Evolutionary conservation across 2,329 filamentous ascomycete genomes (phyloP).

Genomic region (Colletotrichum truncatum): DNA sequence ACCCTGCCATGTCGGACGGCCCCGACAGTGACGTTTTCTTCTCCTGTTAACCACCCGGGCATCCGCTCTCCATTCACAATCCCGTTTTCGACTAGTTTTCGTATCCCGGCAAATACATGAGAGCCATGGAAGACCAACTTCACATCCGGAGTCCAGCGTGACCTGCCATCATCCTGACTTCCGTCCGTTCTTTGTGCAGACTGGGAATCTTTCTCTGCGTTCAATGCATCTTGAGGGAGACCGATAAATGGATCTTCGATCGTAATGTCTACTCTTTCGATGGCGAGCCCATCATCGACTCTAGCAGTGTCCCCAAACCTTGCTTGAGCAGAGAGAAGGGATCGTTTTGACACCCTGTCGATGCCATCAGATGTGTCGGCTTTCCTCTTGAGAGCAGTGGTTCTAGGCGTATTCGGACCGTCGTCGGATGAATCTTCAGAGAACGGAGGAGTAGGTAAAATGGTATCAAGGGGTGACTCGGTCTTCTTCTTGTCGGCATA

Average conservation of each 20-base stretch:
- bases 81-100: constrained; percentile 80
- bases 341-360: neutral
- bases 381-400: constrained; percentile 16
- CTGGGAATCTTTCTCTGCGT: constrained; percentile 43
- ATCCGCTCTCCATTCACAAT: constrained; percentile 79
- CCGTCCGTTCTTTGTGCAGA: constrained; percentile 35
- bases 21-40: constrained; percentile 81
- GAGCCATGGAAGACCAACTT: constrained; percentile 76
- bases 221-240: constrained; percentile 31
- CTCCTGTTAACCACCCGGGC: constrained; percentile 92
- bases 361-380: neutral
- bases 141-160: constrained; percentile 65
- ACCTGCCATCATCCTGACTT: constrained; percentile 6
- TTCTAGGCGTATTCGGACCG: neutral
- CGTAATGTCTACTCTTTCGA: constrained; percentile 69
- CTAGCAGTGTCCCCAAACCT: constrained; percentile 74
- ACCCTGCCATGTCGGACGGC: constrained; percentile 75
- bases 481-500: constrained; percentile 72
- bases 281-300: constrained; percentile 65
- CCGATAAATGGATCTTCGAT: constrained; percentile 66
- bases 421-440: constrained; percentile 45
- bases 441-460: constrained; percentile 57
- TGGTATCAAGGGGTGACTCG: constrained; percentile 64
- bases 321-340: constrained; percentile 64
- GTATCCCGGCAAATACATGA: constrained; percentile 84